Evolutionary conservation across 306 rosid species (phyloP), one percentile per base, ranked within the genome.

Genomic region (Citrullus mucosospermus): DNA sequence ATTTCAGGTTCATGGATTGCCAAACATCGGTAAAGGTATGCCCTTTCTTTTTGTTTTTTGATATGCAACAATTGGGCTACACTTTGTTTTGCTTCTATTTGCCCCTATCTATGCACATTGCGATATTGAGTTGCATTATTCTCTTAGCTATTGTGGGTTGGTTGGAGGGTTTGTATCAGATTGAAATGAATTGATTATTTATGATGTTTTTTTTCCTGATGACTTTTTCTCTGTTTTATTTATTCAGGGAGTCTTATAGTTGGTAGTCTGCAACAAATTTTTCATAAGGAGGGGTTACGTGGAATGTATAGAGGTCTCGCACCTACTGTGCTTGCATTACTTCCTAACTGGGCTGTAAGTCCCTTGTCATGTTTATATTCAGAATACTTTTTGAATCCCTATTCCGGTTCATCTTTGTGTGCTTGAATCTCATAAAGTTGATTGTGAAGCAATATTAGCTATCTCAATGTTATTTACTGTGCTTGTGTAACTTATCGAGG

Each of bases 291-390:
- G 81, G 97, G 97, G 43, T 60, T 93, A 15, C 96, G 95, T 8
- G 98, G 98, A 78, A 88, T 93, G 98, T 93, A 93, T 81, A 93
- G 95, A 30, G 98, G 98, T 30, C 91, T 93, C 57, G 68, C 96
- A 72, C 98, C 98, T 17, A 93, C 98, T 55, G 95, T 85, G 75
- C 80, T 91, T 58, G 98, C 98, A 48, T 83, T 93, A 76, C 96
- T 93, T 83, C 95, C 98, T 30, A 93, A 91, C 72, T 91, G 96
- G 98, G 98, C 98, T 75, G 98, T 93, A 81, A 93, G 98, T 86
- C 55, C 17, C 51, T 22, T 76, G 62, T 50, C 41, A 2, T 72
- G 39, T 57, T 28, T 69, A 6, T 57, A 51, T 11, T 18, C 75
- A 57, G 20, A 59, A 28, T 58, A 6, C 25, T 46, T 32, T 39